Evolutionary conservation across 257 asterid genomes (phyloP), one percentile per base, ranked within the genome.

Genomic region (Ophiorrhiza pumila): DNA sequence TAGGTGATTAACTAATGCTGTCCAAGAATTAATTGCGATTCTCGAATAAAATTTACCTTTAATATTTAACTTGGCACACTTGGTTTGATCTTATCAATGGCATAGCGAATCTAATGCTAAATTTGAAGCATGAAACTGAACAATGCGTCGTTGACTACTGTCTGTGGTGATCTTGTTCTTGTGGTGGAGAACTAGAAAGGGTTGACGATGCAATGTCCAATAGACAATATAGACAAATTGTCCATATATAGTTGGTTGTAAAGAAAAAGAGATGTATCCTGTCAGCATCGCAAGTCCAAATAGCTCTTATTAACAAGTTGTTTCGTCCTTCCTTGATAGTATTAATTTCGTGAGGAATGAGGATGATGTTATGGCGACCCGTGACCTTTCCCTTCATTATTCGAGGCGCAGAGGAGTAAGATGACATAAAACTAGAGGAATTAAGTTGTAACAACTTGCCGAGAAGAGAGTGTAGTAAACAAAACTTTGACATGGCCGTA

Each of bases 371-470:
- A 59, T 75, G 83, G 71, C 57, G 50, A 71, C 75, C 83, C 77
- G 77, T 79, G 80, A 79, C 78, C 73, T 75, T 65, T 47, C 55
- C 55, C 34, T 41, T 29, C 65, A 59, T 58, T 50, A 39, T 63
- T 45, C 52, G 49, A 66, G 32, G 32, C 42, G 59, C 59, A 61
- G 72, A 66, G 61, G 37, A 50, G 55, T 6, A 57, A 65, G 60
- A 46, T 57, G 74, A 72, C 60, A 31, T 4, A 62, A 74, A 70
- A 42, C 59, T 47, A 34, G 49, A 69, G 32, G 53, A 57, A n/a
- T n/a, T n/a, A n/a, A 35, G 56, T 71, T 29, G 7, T 31, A 31
- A 45, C 69, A 22, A 71, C 60, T 59, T 43, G 75, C 25, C 23
- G n/a, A 18, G 75, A 25, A 39, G 66, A 41, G 25, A 23, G 66